Base-by-base conservation (phyloP, 2,329 filamentous ascomycete genomes). In the Fusarium keratoplasticum region DNA sequence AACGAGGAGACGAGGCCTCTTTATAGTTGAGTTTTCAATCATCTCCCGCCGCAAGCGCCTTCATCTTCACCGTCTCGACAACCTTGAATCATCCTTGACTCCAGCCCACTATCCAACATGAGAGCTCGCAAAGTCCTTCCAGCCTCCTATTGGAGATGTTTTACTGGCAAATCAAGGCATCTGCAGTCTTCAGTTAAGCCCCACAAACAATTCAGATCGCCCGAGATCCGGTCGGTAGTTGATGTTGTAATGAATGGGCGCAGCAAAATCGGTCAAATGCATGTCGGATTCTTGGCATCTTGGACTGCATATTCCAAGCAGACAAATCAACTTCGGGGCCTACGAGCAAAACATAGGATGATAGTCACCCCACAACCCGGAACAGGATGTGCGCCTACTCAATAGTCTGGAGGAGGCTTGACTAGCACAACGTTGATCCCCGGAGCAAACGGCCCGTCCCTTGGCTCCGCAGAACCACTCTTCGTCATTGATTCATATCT, bases 21-120 rank as follows among this genome's bases (percentile, higher is more conserved):
- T 73, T 73, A 73, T 73, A 73, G 58, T 42, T 25, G 40, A 40
- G 2, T 0, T 40, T 16, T 55, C 42, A 36, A 36, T 0, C 1
- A 22, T 4, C 4, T 31, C 29, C 0, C 20, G 38, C 16, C 55
- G 8, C 22, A n/a, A 10, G 13, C 33, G 50, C 42, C 8, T 27
- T 9, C 25, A n/a, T 31, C 47, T 31, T 31, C 9, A 31, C 47
- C 10, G 18, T 52, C 25, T 50, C 16, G 2, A 50, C 5, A 18
- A 18, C 25, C 47, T n/a, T 14, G 40, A 7, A 14, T 9, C 6
- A 29, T 6, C 10, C 38, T 42, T 18, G 58, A 25, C 6, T 8
- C 20, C 31, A 40, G 44, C 20, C 33, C 36, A 27, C 61, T 54
- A 33, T 35, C 1, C 40, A 57, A 42, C 13, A 25, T 47, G 29